Percentiles rank a stretch among this genome's conserved stretches.
These are phyloP conservation scores for Carpinus fangiana DNA, from an alignment of 306 rosid genomes.

Conservation along the genomic window DNA sequence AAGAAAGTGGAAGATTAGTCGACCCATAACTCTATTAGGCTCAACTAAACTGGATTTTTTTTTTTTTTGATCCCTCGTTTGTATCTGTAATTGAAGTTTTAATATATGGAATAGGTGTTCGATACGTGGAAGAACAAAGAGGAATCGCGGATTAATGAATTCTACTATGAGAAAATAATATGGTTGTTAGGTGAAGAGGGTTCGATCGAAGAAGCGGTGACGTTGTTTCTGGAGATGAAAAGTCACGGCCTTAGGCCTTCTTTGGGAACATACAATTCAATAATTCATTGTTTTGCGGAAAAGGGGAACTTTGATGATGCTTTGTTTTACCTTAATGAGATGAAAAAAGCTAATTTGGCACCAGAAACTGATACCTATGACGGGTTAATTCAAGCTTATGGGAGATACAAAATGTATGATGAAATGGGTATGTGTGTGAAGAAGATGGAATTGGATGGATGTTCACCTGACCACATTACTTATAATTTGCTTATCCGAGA, in stretches of 20 bases:
- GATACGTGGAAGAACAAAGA: slow-evolving; percentile 68
- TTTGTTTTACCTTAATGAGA: slow-evolving; percentile 44
- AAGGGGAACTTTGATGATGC: slow-evolving; percentile 53
- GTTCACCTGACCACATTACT: slow-evolving; percentile 60
- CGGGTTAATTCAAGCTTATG: slow-evolving; percentile 65
- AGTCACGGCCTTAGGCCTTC: slow-evolving; percentile 40
- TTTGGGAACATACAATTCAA: slow-evolving; percentile 51
- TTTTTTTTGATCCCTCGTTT: slow-evolving; percentile 1
- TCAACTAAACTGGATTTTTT: not conserved
- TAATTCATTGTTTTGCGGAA: slow-evolving; percentile 55
- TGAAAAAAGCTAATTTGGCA: slow-evolving; percentile 46
- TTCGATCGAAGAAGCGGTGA: slow-evolving; percentile 52
- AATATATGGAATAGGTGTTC: slow-evolving; percentile 50
- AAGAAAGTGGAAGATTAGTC: not conserved
- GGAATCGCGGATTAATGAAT: slow-evolving; percentile 49
- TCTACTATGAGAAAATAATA: slow-evolving; percentile 58
- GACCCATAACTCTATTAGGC: not conserved
- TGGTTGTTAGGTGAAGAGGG: slow-evolving; percentile 50
- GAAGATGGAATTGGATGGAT: slow-evolving; percentile 62
- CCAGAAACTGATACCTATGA: slow-evolving; percentile 62
- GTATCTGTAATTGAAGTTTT: slow-evolving; percentile 16
- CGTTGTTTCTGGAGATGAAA: slow-evolving; percentile 56
- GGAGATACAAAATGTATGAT: slow-evolving; percentile 67
- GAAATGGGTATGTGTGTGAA: slow-evolving; percentile 61
- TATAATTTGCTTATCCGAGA: slow-evolving; percentile 64